Conservation (phyloP, 164 flowering plant species). For the Magnolia sinica region DNA sequence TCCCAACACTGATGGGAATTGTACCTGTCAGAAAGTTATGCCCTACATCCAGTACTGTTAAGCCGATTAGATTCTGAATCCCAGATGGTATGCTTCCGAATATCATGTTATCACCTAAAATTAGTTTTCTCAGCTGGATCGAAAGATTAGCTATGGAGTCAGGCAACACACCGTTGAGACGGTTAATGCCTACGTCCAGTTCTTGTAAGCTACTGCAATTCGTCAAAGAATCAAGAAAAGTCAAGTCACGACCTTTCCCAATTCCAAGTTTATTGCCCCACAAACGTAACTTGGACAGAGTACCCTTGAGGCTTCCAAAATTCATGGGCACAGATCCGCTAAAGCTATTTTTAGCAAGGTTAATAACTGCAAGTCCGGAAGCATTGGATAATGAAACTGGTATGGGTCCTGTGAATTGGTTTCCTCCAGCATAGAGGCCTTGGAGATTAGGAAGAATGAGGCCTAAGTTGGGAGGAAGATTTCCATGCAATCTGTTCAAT, state of each 20-base stretch:
- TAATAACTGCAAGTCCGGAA: constrained; percentile 15
- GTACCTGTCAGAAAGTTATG: not conserved
- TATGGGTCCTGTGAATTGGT: constrained; percentile 21
- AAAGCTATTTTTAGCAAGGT: constrained; percentile 18
- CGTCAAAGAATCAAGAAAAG: constrained; percentile 22
- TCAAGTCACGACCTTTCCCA: constrained; percentile 21
- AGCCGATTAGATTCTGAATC: constrained; percentile 26
- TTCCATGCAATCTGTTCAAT: not conserved
- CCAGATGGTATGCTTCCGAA: constrained; percentile 31
- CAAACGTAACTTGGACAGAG: constrained; percentile 4
- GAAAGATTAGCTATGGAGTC: constrained; percentile 27
- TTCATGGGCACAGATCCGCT: constrained; percentile 17
- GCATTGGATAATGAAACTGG: constrained; percentile 32
- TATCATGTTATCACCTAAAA: constrained; percentile 20
- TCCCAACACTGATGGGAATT: not conserved
- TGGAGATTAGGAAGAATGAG: not conserved
- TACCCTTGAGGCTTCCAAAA: constrained; percentile 11
- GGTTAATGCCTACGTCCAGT: constrained; percentile 17
- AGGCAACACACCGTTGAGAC: constrained; percentile 14
- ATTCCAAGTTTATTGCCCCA: constrained; percentile 20
- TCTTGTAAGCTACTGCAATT: constrained; percentile 28
- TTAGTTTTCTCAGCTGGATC: constrained; percentile 1
- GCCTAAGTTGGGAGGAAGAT: not conserved
- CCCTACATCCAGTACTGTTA: constrained; percentile 14
- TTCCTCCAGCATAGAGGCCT: constrained; percentile 10